Evolutionary conservation across 2,329 filamentous ascomycete genomes (phyloP), one percentile per base, ranked within the genome.

Genomic region (Pseudocercospora fijiensis): DNA sequence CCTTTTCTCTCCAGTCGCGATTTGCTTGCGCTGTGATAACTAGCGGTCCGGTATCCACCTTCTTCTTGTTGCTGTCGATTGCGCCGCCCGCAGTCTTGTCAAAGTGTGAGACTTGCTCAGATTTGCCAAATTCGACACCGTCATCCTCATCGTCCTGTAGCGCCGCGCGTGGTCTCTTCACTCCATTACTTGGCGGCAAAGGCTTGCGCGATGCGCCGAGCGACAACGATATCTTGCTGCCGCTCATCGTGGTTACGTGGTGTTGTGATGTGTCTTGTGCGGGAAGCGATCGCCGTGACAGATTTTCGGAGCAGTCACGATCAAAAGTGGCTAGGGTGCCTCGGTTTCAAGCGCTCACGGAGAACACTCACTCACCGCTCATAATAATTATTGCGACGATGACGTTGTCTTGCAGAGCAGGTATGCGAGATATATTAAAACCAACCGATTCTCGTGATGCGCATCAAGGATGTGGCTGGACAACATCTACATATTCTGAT

Each of bases 1-100:
- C 77, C 62, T 87, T 84, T 63, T 82, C 80, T 70, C 83, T 81
- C 87, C 86, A 89, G 77, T 90, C 85, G 59, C 83, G 80, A 75
- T 90, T 90, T 67, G 79, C 77, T 70, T 84, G 80, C 43, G 78
- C 78, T 28, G 81, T 78, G 67, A 91, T 91, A 18, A 90, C 78
- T 51, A 86, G 79, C 7, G 80, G 79, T 26, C 70, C 81, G 70
- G 75, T 64, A 49, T 78, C 75, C 37, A 74, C 69, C 62, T 73
- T 72, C 52, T 70, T 65, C 20, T 71, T 73, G 27, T 53, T 75
- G 62, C 75, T 77, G 60, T 78, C 76, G 59, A 84, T 75, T 11
- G 82, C 84, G 28, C 84, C 78, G 68, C 84, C 82, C 26, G 78
- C 79, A 55, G 77, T 73, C 2, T 77, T 77, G 73, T 86, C 84